Evolutionary conservation across 495 filamentous ascomycete species (phyloP), one percentile per base, ranked within the genome.

Genomic region (Lasiosphaeriaceae sp.): DNA sequence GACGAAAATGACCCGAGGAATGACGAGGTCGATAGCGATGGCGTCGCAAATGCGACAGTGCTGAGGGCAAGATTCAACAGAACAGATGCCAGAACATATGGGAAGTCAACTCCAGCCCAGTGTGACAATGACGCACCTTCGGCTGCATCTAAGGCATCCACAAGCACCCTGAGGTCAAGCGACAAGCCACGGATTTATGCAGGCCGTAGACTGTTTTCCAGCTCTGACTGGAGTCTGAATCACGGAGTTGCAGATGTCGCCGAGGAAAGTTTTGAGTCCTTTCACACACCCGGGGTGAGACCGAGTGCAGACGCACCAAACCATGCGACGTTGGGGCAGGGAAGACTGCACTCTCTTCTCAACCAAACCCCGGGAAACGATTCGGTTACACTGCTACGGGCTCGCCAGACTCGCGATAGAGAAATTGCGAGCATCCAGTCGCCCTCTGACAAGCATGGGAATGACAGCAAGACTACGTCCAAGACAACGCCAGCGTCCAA

Each of bases 181-280:
- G 39, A 17, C 12, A n/a, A 43, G 12, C 5, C n/a, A 17, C 12
- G 39, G 7, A 45, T 41, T 22, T 22, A 50, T 19, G 26, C 17
- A 21, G 34, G 55, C 19, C 37, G 50, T 20, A 19, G 35, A 17
- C 20, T 23, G 5, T 22, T 17, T 7, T 45, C 44, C 43, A 50
- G 11, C 23, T 5, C 39, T 8, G 47, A 24, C 3, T 58, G 52
- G 62, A 47, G 31, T 14, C 19, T 64, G 43, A 20, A 44, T 2
- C n/a, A 44, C 21, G 64, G 55, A 3, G 35, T 67, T 39, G 64
- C 59, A 2, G 64, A 57, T 21, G 48, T 67, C 16, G 64, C 61
- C 11, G 61, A 64, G 41, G 65, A 67, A 17, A 50, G 29, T 16
- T 6, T 41, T 7, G 41, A 49, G 14, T 16, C 23, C 4, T 43